These are phyloP conservation scores for Orbilia brochopaga DNA, from an alignment of 2,329 filamentous ascomycete genomes.

Conservation along the genomic window DNA sequence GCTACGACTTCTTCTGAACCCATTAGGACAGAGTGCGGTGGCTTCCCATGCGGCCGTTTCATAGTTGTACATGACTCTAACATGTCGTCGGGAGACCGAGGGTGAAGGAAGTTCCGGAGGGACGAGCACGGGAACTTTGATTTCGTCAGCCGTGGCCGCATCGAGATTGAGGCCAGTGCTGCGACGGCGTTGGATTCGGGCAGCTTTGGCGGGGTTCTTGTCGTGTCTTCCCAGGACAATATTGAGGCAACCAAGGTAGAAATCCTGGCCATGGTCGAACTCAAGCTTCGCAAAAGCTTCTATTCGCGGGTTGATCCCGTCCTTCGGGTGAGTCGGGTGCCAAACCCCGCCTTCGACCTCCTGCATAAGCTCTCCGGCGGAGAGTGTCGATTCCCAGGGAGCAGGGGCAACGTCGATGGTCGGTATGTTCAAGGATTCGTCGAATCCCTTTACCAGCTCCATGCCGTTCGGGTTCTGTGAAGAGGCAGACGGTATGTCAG, in stretches of 20 bases:
- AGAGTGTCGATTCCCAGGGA: background rate
- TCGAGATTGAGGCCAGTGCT: background rate
- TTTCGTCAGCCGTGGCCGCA: constrained; percentile 11
- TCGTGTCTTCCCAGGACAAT: constrained; percentile 54
- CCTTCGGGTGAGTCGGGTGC: constrained; percentile 19
- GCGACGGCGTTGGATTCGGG: constrained; percentile 16
- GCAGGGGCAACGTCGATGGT: constrained; percentile 7
- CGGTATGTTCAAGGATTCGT: constrained; percentile 11
- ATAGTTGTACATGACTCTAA: constrained; percentile 41
- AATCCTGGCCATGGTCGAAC: constrained; percentile 55
- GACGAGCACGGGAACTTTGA: constrained; percentile 30
- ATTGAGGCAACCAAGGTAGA: constrained; percentile 53
- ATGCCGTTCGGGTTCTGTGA: constrained; percentile 16
- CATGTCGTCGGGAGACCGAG: constrained; percentile 26
- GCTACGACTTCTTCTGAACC: constrained; percentile 20
- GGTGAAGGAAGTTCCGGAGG: constrained; percentile 14
- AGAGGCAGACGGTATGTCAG: constrained; percentile 34
- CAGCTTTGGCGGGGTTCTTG: constrained; percentile 11
- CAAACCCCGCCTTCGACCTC: constrained; percentile 53
- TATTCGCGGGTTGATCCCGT: constrained; percentile 38
- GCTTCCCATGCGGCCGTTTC: constrained; percentile 24
- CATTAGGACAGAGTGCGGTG: constrained; percentile 28
- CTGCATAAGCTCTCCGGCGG: constrained; percentile 16
- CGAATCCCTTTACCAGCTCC: constrained; percentile 21
- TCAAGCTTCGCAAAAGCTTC: constrained; percentile 54